Evolutionary conservation across 2,329 filamentous ascomycete species (phyloP).

Genomic region (Alternaria brassicicola): DNA sequence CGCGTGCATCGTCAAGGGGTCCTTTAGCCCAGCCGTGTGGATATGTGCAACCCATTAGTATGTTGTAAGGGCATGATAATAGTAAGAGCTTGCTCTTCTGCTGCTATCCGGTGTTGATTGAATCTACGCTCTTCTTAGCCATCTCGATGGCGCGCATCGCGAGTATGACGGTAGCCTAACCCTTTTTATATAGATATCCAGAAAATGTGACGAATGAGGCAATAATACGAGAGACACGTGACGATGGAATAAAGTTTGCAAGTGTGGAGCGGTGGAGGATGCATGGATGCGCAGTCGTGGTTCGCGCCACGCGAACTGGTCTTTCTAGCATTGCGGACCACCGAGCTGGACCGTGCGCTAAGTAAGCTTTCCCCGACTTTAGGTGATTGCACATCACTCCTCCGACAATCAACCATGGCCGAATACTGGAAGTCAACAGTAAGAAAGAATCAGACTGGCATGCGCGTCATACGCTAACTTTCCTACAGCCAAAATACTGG

Average conservation of each 20-base stretch:
- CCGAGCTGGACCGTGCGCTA: conserved; percentile 8
- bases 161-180: neutral
- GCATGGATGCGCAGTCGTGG: neutral
- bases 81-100: neutral
- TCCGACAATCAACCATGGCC: conserved; percentile 65
- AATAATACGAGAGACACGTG: neutral
- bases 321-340: conserved; percentile 5
- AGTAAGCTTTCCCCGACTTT: conserved; percentile 3
- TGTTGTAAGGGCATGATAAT: neutral
- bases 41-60: neutral
- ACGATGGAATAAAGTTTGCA: neutral
- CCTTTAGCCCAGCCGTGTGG: neutral
- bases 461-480: conserved; percentile 12
- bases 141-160: neutral
- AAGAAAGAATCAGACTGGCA: conserved; percentile 26
- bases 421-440: conserved; percentile 98
- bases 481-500: conserved; percentile 79
- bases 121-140: neutral
- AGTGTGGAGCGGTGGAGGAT: neutral
- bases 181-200: neutral
- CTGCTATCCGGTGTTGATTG: neutral
- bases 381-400: neutral
- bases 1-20: neutral
- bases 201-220: neutral
- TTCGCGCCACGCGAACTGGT: neutral